phyloP scores from a whole-genome alignment of 192 early-diverging fungal genomes.

The Mortierella hygrophila region DNA sequence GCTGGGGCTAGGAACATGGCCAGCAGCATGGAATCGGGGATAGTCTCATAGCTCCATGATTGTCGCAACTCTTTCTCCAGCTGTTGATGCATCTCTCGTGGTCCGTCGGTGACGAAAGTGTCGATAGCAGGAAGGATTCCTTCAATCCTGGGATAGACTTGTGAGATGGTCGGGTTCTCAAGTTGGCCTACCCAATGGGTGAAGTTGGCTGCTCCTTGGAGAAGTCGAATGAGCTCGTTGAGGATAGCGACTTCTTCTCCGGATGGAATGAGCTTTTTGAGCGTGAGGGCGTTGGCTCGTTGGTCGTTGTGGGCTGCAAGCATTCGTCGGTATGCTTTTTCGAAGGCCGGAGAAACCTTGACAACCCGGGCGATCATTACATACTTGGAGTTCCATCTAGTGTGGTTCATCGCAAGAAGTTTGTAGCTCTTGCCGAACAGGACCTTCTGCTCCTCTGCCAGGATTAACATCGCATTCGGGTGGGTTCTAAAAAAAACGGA shows the following conservation, averaged over 20 bases:
- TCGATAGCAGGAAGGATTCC: neutral
- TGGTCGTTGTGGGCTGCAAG: neutral
- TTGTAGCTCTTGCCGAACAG: neutral
- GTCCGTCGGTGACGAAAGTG: neutral
- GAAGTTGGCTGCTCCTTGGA: constrained; percentile 1
- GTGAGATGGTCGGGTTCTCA: constrained; percentile 8
- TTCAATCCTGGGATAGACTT: constrained; percentile 12
- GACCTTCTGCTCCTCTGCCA: neutral
- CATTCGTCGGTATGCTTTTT: neutral
- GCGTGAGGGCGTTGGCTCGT: neutral
- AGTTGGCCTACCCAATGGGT: constrained; percentile 11
- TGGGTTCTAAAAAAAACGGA: neutral
- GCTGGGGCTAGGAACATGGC: neutral
- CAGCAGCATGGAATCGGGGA: neutral
- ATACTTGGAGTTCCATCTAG: neutral
- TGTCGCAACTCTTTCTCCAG: neutral
- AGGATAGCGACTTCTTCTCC: neutral
- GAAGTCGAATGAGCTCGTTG: neutral
- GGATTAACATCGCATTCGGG: neutral
- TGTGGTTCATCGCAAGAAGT: neutral
- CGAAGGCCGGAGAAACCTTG: neutral
- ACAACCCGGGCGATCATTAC: neutral
- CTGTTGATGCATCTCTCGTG: neutral
- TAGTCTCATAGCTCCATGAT: neutral
- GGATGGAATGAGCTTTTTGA: neutral